Percentiles rank a stretch among this genome's conserved stretches.
Conservation (phyloP, 2,329 filamentous ascomycete species). For the Fonsecaea nubica region DNA sequence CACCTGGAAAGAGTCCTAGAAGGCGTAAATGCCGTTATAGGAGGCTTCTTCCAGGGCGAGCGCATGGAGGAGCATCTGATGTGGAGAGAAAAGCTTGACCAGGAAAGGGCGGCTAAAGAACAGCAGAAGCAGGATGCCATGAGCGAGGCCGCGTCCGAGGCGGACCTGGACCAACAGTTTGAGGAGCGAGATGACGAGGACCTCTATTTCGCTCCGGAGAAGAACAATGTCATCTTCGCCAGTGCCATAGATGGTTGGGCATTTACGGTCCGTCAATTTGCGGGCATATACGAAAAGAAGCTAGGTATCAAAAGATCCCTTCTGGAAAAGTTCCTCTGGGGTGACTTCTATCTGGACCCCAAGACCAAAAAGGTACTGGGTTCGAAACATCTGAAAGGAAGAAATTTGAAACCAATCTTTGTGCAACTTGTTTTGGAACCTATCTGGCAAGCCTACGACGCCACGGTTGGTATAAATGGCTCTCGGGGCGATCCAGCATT, state of each 20-base stretch:
- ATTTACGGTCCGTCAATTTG: conserved; percentile 94
- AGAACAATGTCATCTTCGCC: conserved; percentile 98
- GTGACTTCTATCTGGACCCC: conserved; percentile 93
- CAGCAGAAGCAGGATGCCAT: conserved; percentile 48
- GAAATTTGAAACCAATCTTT: conserved; percentile 93
- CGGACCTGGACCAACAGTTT: conserved; percentile 65
- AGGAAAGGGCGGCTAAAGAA: conserved; percentile 72
- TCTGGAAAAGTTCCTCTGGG: conserved; percentile 95
- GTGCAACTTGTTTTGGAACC: conserved; percentile 95
- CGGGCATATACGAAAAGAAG: conserved; percentile 92
- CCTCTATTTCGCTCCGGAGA: conserved; percentile 96
- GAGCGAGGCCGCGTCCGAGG: conserved; percentile 44
- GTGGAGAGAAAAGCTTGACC: conserved; percentile 92
- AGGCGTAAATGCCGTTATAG: conserved; percentile 95
- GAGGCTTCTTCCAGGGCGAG: conserved; percentile 96
- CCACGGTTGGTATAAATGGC: conserved; percentile 76
- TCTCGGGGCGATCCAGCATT: conserved; percentile 82
- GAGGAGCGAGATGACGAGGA: conserved; percentile 95
- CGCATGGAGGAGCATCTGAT: conserved; percentile 98
- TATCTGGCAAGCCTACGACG: conserved; percentile 94
- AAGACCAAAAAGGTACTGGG: conserved; percentile 94
- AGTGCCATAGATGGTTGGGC: conserved; percentile 99
- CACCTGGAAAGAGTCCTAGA: conserved; percentile 90
- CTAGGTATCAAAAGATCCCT: conserved; percentile 87
- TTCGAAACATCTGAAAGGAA: conserved; percentile 89